Base-by-base conservation (phyloP, 2,329 filamentous ascomycete species). In the Pleoardoris graminearum region DNA sequence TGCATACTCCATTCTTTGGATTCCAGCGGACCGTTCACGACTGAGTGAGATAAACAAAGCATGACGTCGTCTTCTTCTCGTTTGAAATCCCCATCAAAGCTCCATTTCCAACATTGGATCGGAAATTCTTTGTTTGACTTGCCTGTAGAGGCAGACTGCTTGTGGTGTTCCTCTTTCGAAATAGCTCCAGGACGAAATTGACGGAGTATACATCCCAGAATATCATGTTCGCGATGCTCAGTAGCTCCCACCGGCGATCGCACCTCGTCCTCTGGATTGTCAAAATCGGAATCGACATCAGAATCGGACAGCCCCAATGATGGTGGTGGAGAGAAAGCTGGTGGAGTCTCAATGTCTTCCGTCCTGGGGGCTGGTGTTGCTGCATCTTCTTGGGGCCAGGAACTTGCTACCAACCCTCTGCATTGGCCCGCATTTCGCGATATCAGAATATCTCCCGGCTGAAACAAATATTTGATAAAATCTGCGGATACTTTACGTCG, bases 371-470 rank as follows among this genome's bases (percentile, higher is more conserved):
- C 4, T n/a, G 30, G 3, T 12, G 19, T 21, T 16, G 23, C 19
- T 11, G 25, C 23, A 19, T 16, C 17, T n/a, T 21, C 19, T 17
- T 50, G 16, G n/a, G 48, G 51, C 55, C 55, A 57, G 4, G 51
- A 54, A 11, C 21, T 32, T 30, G 55, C 45, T 19, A 55, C 39
- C 14, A 29, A 23, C 8, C 51, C 55, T 17, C 19, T 16, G 22
- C 35, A 44, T 22, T 42, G 7, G 12, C 48, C 35, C 10, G 17
- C 3, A n/a, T 23, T 32, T 5, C 35, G 12, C 22, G 27, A 43
- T 16, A 60, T 23, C 27, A 60, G 22, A 22, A 58, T 42, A 16
- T 60, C 54, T n/a, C 54, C 55, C 32, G 57, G 57, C 22, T 51
- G 38, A 30, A 58, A 55, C 8, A 58, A 23, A 41, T 58, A 58